A percentile compares a stretch with the other conserved stretches of the same genome.
Evolutionary conservation across 2,329 filamentous ascomycete species (phyloP).

Genomic region (Pseudogymnoascus sp.): DNA sequence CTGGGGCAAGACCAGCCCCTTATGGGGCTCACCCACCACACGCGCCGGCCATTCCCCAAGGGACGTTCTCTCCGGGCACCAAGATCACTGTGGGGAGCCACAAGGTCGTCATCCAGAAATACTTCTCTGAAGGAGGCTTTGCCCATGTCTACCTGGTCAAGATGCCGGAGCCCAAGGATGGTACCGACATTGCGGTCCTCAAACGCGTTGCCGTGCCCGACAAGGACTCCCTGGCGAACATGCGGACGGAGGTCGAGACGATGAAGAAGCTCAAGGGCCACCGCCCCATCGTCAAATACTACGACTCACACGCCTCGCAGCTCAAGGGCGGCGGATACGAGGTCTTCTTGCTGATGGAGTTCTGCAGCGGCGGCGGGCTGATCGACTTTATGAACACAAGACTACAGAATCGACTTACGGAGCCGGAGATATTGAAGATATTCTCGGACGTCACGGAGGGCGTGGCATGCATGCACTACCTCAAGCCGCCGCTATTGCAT

Average conservation of each 20-base stretch:
- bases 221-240: slow-evolving; percentile 85
- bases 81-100: slow-evolving; percentile 95
- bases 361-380: slow-evolving; percentile 84
- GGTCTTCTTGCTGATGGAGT: slow-evolving; percentile 98
- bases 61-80: slow-evolving; percentile 86
- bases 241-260: slow-evolving; percentile 97
- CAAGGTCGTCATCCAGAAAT: slow-evolving; percentile 89
- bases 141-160: slow-evolving; percentile 97
- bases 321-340: slow-evolving; percentile 89
- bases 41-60: slow-evolving; percentile 49
- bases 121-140: slow-evolving; percentile 95
- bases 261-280: slow-evolving; percentile 99
- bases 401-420: slow-evolving; percentile 88
- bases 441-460: slow-evolving; percentile 94
- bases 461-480: slow-evolving; percentile 97
- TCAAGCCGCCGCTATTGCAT: slow-evolving; percentile 86
- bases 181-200: slow-evolving; percentile 29
- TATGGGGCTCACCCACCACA: slow-evolving; percentile 37
- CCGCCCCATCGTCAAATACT: slow-evolving; percentile 91
- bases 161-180: slow-evolving; percentile 49
- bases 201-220: slow-evolving; percentile 92
- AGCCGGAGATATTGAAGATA: slow-evolving; percentile 95
- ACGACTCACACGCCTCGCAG: slow-evolving; percentile 96
- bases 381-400: slow-evolving; percentile 99
- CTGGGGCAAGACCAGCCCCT: slow-evolving; percentile 34